Base-by-base conservation (phyloP, 2,329 filamentous ascomycete genomes). In the Pestalotiopsis sp. region DNA sequence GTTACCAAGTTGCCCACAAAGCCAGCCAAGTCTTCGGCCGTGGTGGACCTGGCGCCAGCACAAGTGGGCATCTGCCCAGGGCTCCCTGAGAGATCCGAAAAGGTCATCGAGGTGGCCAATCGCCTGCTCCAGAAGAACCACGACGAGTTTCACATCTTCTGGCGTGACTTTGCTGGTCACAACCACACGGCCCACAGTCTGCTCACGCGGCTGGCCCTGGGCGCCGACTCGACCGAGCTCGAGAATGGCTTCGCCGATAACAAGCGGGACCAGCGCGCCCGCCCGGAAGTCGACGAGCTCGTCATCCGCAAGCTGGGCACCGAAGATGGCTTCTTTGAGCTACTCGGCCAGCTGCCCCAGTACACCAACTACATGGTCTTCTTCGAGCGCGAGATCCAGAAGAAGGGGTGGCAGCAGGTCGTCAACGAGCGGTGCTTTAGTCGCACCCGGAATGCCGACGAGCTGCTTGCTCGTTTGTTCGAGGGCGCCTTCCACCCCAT, bases 311-410 rank as follows among this genome's bases (percentile, higher is more conserved):
- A 68, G 4, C 62, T 79, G 4, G 17, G 13, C 17, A 70, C 76
- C 67, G 39, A 63, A 2, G 69, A 63, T 3, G 31, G 27, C n/a
- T 80, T 81, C 73, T 65, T 65, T 61, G 57, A 72, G 65, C 31
- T 57, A 57, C 69, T 77, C 5, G 52, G 59, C 23, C 3, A 63
- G 1, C 41, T 71, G 6, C 3, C 60, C 1, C 61, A 75, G 72
- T 93, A 92, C 75, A 79, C 84, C 39, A 86, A 89, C 74, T 93
- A 86, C 75, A 80, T 93, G 2, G 77, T 80, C 0, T 93, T 89
- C 78, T 93, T 92, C 77, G 81, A 89, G 72, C 73, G 78, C 1
- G 85, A 92, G 75, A 90, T 93, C 49, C 83, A 86, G 6, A 74
- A 78, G 23, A 87, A 87, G 45, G 88, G 89, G 0, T 89, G 86